Conservation (phyloP, 2,329 filamentous ascomycete genomes). For the Rhinocladiella mackenziei region DNA sequence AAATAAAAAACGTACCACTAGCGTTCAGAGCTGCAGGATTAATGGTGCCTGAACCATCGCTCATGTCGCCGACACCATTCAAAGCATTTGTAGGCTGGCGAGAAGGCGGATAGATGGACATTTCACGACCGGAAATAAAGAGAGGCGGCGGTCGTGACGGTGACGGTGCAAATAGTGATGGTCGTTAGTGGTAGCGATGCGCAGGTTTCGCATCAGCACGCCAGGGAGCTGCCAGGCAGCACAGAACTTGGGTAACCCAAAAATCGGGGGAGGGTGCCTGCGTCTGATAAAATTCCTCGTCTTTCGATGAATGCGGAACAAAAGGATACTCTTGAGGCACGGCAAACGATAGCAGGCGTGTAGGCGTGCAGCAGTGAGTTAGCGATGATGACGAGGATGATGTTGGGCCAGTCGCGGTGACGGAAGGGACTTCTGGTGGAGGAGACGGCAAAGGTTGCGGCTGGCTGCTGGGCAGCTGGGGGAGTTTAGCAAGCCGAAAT, state of each 20-base stretch:
- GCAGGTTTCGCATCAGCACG: slow-evolving; percentile 27
- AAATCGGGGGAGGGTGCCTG: slow-evolving; percentile 24
- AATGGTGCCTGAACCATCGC: slow-evolving; percentile 81
- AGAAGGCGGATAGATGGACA: slow-evolving; percentile 45
- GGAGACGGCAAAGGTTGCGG: slow-evolving; percentile 22
- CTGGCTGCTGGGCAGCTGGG: slow-evolving; percentile 14
- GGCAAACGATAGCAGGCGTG: slow-evolving; percentile 17
- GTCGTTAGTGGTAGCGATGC: slow-evolving; percentile 22
- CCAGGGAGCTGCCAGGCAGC: slow-evolving; percentile 24
- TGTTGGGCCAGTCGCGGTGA: slow-evolving; percentile 14
- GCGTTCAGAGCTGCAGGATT: slow-evolving; percentile 83
- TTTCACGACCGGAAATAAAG: slow-evolving; percentile 18
- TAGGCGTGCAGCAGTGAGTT: slow-evolving; percentile 26
- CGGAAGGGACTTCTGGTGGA: slow-evolving; percentile 21
- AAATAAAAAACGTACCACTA: slow-evolving; percentile 59
- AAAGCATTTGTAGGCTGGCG: slow-evolving; percentile 55
- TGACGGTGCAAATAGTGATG: slow-evolving; percentile 9
- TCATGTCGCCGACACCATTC: slow-evolving; percentile 54
- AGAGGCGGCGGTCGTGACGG: slow-evolving; percentile 14
- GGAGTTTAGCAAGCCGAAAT: slow-evolving; percentile 9
- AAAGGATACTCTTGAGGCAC: slow-evolving; percentile 20
- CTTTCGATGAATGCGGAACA: slow-evolving; percentile 17
- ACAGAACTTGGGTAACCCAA: slow-evolving; percentile 25
- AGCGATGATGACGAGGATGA: slow-evolving; percentile 25
- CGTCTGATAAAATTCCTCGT: slow-evolving; percentile 19